Conservation (phyloP, 305 asterid species). For the Fraxinus xanthoxyloides region DNA sequence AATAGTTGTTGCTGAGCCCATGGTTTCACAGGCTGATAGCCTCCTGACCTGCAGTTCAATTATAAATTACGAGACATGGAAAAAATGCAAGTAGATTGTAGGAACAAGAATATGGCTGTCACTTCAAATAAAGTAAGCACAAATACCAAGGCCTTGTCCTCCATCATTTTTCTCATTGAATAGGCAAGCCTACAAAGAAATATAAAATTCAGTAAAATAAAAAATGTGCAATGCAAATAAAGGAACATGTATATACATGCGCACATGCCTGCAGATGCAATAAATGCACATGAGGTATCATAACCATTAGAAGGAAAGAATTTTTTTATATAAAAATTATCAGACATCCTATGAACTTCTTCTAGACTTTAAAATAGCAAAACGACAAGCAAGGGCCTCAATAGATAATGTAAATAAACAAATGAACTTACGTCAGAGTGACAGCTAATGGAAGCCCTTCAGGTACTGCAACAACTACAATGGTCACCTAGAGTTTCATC, state of each 20-base stretch:
- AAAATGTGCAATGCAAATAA: slow-evolving; percentile 14
- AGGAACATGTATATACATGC: slow-evolving; percentile 15
- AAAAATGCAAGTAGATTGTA: background rate
- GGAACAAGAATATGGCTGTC: slow-evolving; percentile 4
- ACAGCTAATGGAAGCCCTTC: slow-evolving; percentile 92
- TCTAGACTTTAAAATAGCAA: background rate
- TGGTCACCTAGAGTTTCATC: slow-evolving; percentile 58
- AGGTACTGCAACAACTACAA: slow-evolving; percentile 87
- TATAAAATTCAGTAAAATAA: background rate
- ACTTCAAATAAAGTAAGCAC: slow-evolving; percentile 1
- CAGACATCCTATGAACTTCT: background rate
- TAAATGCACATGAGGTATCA: slow-evolving; percentile 15
- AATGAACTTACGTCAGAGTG: slow-evolving; percentile 63
- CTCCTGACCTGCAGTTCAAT: slow-evolving; percentile 78
- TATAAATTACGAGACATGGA: background rate
- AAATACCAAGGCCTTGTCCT: slow-evolving; percentile 94
- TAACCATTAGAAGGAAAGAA: slow-evolving; percentile 5
- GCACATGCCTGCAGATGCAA: slow-evolving; percentile 11
- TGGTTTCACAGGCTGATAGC: slow-evolving; percentile 98
- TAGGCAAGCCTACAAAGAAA: slow-evolving; percentile 81
- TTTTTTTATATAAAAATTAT: background rate
- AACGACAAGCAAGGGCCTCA: background rate
- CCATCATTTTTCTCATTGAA: slow-evolving; percentile 99
- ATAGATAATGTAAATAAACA: background rate
- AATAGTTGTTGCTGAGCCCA: slow-evolving; percentile 98